Percentiles rank a stretch among this genome's conserved stretches.
phyloP scores from a whole-genome alignment of 331 rosid species.

The Cucumis variabilis region DNA sequence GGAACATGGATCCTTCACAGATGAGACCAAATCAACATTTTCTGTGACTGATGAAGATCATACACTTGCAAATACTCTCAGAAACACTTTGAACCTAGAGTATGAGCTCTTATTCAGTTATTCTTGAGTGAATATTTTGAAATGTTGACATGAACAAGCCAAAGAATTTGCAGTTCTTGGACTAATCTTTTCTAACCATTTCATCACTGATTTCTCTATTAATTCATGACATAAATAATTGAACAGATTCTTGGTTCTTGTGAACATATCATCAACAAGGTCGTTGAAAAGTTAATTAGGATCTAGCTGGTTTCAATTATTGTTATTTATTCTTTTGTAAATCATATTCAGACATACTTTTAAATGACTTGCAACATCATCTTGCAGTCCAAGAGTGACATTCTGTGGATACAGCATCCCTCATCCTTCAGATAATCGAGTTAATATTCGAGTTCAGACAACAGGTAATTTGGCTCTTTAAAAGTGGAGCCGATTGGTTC shows the following conservation, averaged over 20 bases:
- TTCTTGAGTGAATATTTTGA: neutral
- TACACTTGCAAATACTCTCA: slow-evolving; percentile 72
- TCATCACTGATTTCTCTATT: neutral
- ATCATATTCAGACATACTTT: neutral
- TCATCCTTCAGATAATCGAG: slow-evolving; percentile 85
- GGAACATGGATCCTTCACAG: slow-evolving; percentile 73
- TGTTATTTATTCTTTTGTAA: neutral
- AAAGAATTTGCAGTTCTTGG: too few species aligned
- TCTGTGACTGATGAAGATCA: slow-evolving; percentile 76
- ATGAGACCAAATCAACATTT: slow-evolving; percentile 71
- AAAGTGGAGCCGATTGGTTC: neutral
- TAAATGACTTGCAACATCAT: slow-evolving; percentile 29
- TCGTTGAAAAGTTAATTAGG: neutral
- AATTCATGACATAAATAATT: neutral
- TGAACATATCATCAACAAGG: neutral
- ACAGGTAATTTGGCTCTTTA: slow-evolving; percentile 46
- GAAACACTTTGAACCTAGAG: slow-evolving; percentile 83
- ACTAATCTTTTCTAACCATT: neutral
- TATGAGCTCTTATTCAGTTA: slow-evolving; percentile 36
- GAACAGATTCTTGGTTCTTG: neutral
- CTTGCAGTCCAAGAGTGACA: slow-evolving; percentile 73
- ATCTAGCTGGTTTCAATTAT: neutral
- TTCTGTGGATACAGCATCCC: slow-evolving; percentile 90
- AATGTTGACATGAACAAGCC: neutral
- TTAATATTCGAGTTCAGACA: slow-evolving; percentile 81